Evolutionary conservation across 768 basidiomycete species (phyloP).

Genomic region (Tulasnella sp.): DNA sequence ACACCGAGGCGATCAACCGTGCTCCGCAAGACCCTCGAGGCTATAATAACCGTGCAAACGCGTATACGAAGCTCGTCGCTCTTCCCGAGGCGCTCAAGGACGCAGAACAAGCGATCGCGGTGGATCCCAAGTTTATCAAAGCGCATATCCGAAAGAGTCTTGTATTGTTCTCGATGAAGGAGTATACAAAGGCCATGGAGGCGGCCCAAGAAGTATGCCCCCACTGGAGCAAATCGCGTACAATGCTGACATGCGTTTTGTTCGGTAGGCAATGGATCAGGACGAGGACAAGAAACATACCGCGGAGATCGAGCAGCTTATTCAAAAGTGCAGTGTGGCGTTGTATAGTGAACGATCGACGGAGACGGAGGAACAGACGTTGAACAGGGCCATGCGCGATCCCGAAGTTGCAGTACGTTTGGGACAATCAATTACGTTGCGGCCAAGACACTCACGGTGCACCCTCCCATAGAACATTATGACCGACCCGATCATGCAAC

Average conservation of each 20-base stretch:
- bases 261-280: constrained; percentile 43
- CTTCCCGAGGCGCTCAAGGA: constrained; percentile 95
- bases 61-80: constrained; percentile 89
- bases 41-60: constrained; percentile 97
- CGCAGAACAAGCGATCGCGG: constrained; percentile 81
- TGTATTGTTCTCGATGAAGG: constrained; percentile 81
- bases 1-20: constrained; percentile 94
- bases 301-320: constrained; percentile 67
- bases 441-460: neutral
- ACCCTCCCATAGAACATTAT: constrained; percentile 49
- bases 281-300: constrained; percentile 77
- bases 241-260: neutral
- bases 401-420: constrained; percentile 79
- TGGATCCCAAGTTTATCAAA: constrained; percentile 85
- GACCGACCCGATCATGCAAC: constrained; percentile 86
- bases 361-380: constrained; percentile 86
- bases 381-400: constrained; percentile 91
- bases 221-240: neutral
- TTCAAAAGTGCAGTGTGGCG: constrained; percentile 70
- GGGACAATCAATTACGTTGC: constrained; percentile 3
- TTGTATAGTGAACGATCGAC: constrained; percentile 62
- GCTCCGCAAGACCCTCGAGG: constrained; percentile 80
- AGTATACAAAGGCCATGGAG: constrained; percentile 76
- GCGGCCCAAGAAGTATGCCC: constrained; percentile 45
- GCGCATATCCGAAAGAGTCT: constrained; percentile 89